Conservation (phyloP, 176 grass and related monocot species). For the Panicum miliaceum region DNA sequence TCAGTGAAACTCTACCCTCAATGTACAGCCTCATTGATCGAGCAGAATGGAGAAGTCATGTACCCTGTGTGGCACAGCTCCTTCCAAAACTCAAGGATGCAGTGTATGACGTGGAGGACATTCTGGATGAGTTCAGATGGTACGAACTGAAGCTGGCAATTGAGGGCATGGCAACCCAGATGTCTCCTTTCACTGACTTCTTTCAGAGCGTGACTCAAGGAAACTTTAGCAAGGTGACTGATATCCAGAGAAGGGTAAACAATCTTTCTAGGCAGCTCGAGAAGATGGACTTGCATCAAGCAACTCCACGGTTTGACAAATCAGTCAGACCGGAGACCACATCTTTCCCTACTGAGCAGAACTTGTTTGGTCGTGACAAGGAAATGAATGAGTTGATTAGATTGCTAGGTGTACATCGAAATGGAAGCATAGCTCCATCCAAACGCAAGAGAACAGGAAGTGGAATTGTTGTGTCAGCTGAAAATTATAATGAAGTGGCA, state of each 20-base stretch:
- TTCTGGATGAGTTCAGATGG: slow-evolving; percentile 18
- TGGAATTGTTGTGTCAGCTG: neutral
- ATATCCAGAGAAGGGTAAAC: neutral
- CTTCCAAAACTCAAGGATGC: neutral
- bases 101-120: neutral
- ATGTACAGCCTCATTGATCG: slow-evolving; percentile 19
- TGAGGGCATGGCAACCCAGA: neutral
- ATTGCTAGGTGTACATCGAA: neutral
- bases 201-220: neutral
- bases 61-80: neutral
- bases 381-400: neutral
- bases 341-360: neutral
- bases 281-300: neutral
- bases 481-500: neutral
- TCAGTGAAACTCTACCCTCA: neutral
- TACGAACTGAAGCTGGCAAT: neutral
- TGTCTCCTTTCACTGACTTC: neutral
- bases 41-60: slow-evolving; percentile 6
- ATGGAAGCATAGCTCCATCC: neutral
- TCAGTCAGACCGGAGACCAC: neutral
- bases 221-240: neutral
- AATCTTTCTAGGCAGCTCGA: neutral
- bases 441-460: neutral
- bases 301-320: slow-evolving; percentile 7
- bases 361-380: neutral